phyloP scores from a whole-genome alignment of 441 rosid species.

The Arabidopsis lyrata region DNA sequence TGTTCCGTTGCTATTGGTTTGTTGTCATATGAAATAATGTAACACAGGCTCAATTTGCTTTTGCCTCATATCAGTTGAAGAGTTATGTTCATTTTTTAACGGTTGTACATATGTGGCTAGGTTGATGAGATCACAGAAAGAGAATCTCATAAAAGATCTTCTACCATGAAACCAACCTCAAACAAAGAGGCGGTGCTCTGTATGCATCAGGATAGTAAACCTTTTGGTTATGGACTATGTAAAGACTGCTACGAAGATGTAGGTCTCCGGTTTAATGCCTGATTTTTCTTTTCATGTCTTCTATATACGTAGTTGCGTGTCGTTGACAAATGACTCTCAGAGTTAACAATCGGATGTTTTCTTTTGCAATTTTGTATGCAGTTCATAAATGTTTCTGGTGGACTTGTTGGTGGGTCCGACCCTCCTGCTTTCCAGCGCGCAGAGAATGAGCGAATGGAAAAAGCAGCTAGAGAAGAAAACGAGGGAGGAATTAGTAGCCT shows the following conservation, averaged over 20 bases:
- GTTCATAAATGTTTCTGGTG: constrained; percentile 73
- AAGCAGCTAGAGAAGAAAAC: constrained; percentile 51
- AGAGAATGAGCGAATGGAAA: constrained; percentile 70
- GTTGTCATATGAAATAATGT: constrained; percentile 13
- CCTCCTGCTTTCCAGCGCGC: constrained; percentile 96
- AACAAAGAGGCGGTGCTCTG: constrained; percentile 61
- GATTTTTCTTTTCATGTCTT: constrained; percentile 5
- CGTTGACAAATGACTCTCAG: constrained; percentile 13
- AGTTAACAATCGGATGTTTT: constrained; percentile 27
- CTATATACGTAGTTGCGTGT: constrained; percentile 1
- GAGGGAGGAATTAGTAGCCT: constrained; percentile 46
- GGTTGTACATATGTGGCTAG: constrained; percentile 47
- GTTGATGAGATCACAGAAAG: constrained; percentile 75
- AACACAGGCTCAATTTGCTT: not conserved
- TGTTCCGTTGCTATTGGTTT: constrained; percentile 11
- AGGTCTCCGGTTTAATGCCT: constrained; percentile 36
- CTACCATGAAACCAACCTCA: constrained; percentile 44
- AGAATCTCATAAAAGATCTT: constrained; percentile 49
- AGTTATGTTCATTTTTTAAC: not conserved
- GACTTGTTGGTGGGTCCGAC: constrained; percentile 88
- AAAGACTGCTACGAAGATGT: constrained; percentile 70
- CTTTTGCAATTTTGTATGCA: constrained; percentile 41
- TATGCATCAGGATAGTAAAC: constrained; percentile 62
- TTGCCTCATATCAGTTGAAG: constrained; percentile 16
- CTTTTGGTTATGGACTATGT: constrained; percentile 79